Evolutionary conservation across 2,329 filamentous ascomycete genomes (phyloP).

Genomic region (Cladophialophora psammophila): DNA sequence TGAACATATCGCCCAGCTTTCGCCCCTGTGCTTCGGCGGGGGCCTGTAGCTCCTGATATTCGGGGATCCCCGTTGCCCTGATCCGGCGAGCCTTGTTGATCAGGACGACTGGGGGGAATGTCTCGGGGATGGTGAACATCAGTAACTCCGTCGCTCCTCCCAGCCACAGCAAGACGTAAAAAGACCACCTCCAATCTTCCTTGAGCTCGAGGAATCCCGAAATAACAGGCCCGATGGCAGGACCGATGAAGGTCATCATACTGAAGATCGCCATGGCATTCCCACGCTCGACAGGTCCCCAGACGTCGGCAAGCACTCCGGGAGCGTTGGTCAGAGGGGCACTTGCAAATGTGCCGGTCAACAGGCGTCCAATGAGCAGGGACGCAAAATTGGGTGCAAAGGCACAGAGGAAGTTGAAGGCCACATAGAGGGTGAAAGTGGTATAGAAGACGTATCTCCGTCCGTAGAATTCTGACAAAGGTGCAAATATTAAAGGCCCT

Average conservation of each 20-base stretch:
- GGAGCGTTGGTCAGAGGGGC: constrained; percentile 53
- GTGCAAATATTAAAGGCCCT: constrained; percentile 69
- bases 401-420: constrained; percentile 62
- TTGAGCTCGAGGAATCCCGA: constrained; percentile 65
- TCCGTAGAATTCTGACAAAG: constrained; percentile 70
- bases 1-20: constrained; percentile 56
- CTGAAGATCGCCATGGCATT: constrained; percentile 64
- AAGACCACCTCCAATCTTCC: constrained; percentile 56
- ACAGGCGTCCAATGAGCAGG: constrained; percentile 62
- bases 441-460: constrained; percentile 61
- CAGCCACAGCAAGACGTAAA: constrained; percentile 55
- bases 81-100: constrained; percentile 63
- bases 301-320: constrained; percentile 63
- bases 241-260: constrained; percentile 62
- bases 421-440: constrained; percentile 50
- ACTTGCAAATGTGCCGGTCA: constrained; percentile 64
- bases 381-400: constrained; percentile 63
- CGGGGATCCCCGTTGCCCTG: constrained; percentile 56
- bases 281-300: constrained; percentile 60
- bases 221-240: constrained; percentile 62
- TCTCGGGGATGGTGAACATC: constrained; percentile 68
- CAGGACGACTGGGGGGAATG: constrained; percentile 60
- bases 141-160: constrained; percentile 48
- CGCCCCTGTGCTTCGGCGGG: constrained; percentile 58
- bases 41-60: constrained; percentile 61